Base-by-base conservation (phyloP, 176 grass and related monocot genomes). In the Dendrocalamus sinicus region DNA sequence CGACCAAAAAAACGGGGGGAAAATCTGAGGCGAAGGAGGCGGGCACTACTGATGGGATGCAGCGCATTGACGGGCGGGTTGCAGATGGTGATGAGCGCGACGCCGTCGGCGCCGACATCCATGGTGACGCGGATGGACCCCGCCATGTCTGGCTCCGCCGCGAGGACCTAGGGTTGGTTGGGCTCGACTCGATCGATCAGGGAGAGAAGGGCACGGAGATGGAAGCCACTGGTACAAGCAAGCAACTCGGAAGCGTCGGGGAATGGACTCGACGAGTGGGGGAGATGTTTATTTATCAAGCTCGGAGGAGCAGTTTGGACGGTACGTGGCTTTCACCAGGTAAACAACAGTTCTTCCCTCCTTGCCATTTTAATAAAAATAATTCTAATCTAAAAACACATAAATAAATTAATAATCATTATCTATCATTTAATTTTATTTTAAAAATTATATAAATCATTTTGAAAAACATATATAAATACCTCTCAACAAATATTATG, bases 31-130 rank as follows among this genome's bases (percentile, higher is more conserved):
- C 20, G 43, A 6, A 3, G 47, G 28, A 8, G 10, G 20, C 2
- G 57, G 3, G 6, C 1, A 22, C 37, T 85, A 98, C 95, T 90
- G 75, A 83, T 84, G 45, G 95, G 96, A 67, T 92, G 91, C 37
- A 98, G 85, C 40, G 93, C 96, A 72, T 99, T 96, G 59, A 99
- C 96, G 23, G 93, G 96, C 72, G 96, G 93, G 80, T 99, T 94
- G 87, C 53, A 80, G 86, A 99, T 92, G 75, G 96, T 99, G 86
- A 99, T 81, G 67, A 99, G 63, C 65, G 93, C 96, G 35, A 99
- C 90, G 62, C 82, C 96, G 43, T 99, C 93, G 67, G 64, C 75
- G 53, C 92, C 90, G 30, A 99, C 94, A 70, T 99, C 96, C 96
- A 99, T 99, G 76, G 93, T 86, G 35, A 94, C 93, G 55, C 92